Conservation (phyloP, 2,329 filamentous ascomycete species). For the Fusarium coffeatum region DNA sequence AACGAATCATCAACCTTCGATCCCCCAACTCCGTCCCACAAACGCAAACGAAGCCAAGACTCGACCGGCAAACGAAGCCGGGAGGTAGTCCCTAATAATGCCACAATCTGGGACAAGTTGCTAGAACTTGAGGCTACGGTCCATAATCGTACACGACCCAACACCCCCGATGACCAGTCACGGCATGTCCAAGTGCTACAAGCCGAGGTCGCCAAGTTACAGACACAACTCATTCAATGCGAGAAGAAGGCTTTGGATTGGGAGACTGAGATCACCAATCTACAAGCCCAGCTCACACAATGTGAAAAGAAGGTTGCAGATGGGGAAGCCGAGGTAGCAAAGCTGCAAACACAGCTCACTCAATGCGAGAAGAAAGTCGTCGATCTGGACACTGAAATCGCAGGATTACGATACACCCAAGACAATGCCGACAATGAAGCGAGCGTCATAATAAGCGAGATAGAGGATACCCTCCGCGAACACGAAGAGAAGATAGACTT, state of each 20-base stretch:
- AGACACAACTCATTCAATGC: background rate
- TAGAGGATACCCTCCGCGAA: background rate
- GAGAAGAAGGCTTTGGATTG: background rate
- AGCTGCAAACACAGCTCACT: background rate
- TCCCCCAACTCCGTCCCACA: background rate
- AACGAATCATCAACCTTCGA: background rate
- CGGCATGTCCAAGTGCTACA: background rate
- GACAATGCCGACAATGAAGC: background rate
- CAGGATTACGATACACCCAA: background rate
- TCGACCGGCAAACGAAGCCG: background rate
- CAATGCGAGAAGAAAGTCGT: background rate
- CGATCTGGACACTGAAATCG: background rate
- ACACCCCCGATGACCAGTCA: background rate
- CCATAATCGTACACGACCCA: background rate
- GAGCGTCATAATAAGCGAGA: background rate
- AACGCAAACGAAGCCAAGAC: background rate
- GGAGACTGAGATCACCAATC: background rate
- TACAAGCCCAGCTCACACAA: rapidly evolving
- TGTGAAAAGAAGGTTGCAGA: background rate
- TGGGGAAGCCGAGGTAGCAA: background rate
- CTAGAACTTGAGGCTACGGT: background rate
- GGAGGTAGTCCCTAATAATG: background rate
- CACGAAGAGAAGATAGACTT: background rate
- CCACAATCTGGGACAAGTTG: background rate
- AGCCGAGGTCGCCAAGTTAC: background rate